These are phyloP conservation scores for Sclerotinia glacialis DNA, from an alignment of 2,329 filamentous ascomycete genomes.

Conservation along the genomic window DNA sequence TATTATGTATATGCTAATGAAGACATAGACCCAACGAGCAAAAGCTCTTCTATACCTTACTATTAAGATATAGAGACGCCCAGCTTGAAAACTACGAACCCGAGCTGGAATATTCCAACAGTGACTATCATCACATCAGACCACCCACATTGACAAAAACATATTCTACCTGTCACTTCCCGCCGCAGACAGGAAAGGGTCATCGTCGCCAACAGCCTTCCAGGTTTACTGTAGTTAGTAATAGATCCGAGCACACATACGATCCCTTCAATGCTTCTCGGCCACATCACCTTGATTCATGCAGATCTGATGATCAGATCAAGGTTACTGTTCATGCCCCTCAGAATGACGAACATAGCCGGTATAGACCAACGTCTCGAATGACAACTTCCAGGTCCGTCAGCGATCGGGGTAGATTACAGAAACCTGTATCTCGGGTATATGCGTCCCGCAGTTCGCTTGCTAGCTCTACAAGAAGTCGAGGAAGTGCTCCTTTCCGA, in stretches of 20 bases:
- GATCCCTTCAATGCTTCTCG: slow-evolving; percentile 71
- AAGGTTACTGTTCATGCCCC: slow-evolving; percentile 37
- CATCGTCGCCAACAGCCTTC: slow-evolving; percentile 53
- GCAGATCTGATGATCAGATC: slow-evolving; percentile 45
- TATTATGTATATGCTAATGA: neutral
- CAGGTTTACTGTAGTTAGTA: slow-evolving; percentile 64
- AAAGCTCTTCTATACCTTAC: slow-evolving; percentile 86
- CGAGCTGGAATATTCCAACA: slow-evolving; percentile 77
- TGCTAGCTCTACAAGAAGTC: slow-evolving; percentile 45
- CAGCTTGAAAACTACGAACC: slow-evolving; percentile 85
- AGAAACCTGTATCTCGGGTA: slow-evolving; percentile 27
- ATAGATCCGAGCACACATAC: slow-evolving; percentile 67
- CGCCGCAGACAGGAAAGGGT: slow-evolving; percentile 46
- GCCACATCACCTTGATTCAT: slow-evolving; percentile 45
- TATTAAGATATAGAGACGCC: slow-evolving; percentile 77
- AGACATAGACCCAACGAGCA: slow-evolving; percentile 72
- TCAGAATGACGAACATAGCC: slow-evolving; percentile 17
- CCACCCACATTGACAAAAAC: slow-evolving; percentile 57
- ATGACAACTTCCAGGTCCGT: slow-evolving; percentile 13
- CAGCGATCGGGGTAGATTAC: slow-evolving; percentile 24
- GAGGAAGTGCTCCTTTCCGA: slow-evolving; percentile 39
- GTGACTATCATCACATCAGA: slow-evolving; percentile 82
- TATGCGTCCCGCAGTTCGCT: slow-evolving; percentile 48
- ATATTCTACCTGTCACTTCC: slow-evolving; percentile 61
- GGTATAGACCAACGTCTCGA: slow-evolving; percentile 2